Evolutionary conservation across 2,329 filamentous ascomycete genomes (phyloP), one percentile per base, ranked within the genome.

Genomic region (Boeremia exigua): DNA sequence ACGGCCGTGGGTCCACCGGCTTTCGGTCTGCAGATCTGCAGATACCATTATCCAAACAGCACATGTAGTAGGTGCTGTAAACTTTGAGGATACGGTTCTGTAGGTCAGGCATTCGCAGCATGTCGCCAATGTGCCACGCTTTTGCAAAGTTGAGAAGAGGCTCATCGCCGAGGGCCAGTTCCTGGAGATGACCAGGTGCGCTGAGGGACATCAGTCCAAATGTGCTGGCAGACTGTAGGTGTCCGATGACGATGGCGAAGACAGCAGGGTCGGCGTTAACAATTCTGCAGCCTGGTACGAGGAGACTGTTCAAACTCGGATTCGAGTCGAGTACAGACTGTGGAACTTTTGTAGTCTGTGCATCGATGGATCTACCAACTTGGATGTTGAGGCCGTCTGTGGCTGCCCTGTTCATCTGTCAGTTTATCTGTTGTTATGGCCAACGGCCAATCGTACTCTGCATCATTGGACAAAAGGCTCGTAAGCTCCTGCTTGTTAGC

Each of bases 61-160:
- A 9, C 10, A 32, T 4, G 9, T 44, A 54, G 27, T 43, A 23
- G 10, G 3, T 8, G 39, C 58, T 54, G 19, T 56, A 67, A 1
- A 51, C 49, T 19, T 57, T 52, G n/a, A 62, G 29, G 10, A 67
- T 42, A 15, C 47, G 46, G 27, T 62, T 59, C 19, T 63, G 60
- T 11, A 66, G 23, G 1, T 51, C 40, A 1, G 46, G 33, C 11
- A 61, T 42, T 2, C 48, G 37, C 19, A 67, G 46, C 48, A 56
- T 59, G 8, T 61, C 43, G 5, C 46, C 51, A 2, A 65, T 25
- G 28, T 59, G 53, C 58, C 63, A 66, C 12, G 54, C 56, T 28
- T 65, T 60, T 1, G 51, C 59, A 17, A 67, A 55, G 10, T 51
- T 56, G 15, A 59, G 48, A 34, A 65, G 40, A 29, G 37, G 30